Percentiles rank a stretch among this genome's conserved stretches.
Conservation (phyloP, 805 yeast genomes). For the Metschnikowia lunata region DNA sequence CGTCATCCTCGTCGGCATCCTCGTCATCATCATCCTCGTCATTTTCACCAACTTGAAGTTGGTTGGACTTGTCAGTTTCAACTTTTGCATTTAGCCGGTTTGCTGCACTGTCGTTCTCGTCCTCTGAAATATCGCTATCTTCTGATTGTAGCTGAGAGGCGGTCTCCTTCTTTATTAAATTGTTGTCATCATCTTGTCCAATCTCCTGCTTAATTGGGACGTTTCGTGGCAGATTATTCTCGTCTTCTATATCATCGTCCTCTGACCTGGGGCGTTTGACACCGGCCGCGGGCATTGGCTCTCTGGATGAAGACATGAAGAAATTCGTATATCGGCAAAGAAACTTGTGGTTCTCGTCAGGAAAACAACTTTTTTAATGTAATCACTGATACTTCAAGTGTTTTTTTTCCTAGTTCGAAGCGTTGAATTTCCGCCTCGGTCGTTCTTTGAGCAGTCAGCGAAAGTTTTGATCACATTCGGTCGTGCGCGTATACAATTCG, state of each 20-base stretch:
- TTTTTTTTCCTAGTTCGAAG: too few species aligned
- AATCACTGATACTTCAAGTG: not conserved
- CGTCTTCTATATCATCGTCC: not conserved
- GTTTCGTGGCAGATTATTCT: too few species aligned
- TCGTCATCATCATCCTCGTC: constrained; percentile 20
- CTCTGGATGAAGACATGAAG: not conserved
- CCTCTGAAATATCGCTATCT: not conserved
- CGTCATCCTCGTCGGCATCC: constrained; percentile 44
- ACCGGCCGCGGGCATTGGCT: constrained; percentile 1
- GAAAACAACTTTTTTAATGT: not conserved
- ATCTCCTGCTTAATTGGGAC: not conserved
- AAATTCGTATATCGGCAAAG: too few species aligned
- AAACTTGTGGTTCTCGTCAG: not conserved
- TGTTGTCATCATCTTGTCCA: not conserved
- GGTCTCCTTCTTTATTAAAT: not conserved
- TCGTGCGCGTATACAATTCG: too few species aligned
- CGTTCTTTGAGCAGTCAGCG: too few species aligned
- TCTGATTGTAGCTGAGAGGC: not conserved
- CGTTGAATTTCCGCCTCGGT: too few species aligned
- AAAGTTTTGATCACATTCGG: too few species aligned
- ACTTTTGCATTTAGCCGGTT: too few species aligned
- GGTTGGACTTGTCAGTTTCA: not conserved
- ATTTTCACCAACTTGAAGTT: not conserved
- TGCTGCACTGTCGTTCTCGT: not conserved
- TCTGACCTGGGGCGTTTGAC: constrained; percentile 11